Evolutionary conservation across 768 basidiomycete species (phyloP).

Genomic region (Naganishia vaughanmartiniae): DNA sequence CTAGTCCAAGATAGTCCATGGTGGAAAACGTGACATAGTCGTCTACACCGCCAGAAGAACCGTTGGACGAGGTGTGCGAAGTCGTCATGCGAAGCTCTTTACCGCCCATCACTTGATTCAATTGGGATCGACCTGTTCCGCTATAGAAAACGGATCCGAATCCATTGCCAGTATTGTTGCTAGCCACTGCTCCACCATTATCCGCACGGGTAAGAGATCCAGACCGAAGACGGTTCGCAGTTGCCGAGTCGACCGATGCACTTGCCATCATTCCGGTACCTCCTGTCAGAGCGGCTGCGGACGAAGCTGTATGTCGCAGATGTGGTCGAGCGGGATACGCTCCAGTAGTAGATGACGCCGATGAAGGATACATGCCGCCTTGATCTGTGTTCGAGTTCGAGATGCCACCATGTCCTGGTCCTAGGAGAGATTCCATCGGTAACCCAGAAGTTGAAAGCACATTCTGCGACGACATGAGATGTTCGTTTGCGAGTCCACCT

Average conservation of each 20-base stretch:
- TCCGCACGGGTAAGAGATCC: constrained; percentile 86
- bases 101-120: constrained; percentile 57
- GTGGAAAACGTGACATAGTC: constrained; percentile 86
- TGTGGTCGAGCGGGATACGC: constrained; percentile 33
- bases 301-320: constrained; percentile 47
- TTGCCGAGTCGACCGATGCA: constrained; percentile 28
- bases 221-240: constrained; percentile 59
- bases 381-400: constrained; percentile 62
- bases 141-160: constrained; percentile 85
- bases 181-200: constrained; percentile 60
- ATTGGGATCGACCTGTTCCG: constrained; percentile 55
- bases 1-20: constrained; percentile 92
- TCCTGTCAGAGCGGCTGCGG: constrained; percentile 35
- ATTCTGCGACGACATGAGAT: constrained; percentile 5
- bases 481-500: not conserved
- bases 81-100: constrained; percentile 79
- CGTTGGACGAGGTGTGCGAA: constrained; percentile 65
- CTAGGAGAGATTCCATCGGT: constrained; percentile 69
- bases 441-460: constrained; percentile 35
- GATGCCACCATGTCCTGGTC: constrained; percentile 61
- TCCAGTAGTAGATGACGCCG: constrained; percentile 58
- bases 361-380: constrained; percentile 57
- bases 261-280: constrained; percentile 12
- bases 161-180: constrained; percentile 76
- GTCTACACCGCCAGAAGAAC: constrained; percentile 51